Evolutionary conservation across 192 early-diverging fungal genomes (phyloP).

Genomic region (Backusella morwellensis): DNA sequence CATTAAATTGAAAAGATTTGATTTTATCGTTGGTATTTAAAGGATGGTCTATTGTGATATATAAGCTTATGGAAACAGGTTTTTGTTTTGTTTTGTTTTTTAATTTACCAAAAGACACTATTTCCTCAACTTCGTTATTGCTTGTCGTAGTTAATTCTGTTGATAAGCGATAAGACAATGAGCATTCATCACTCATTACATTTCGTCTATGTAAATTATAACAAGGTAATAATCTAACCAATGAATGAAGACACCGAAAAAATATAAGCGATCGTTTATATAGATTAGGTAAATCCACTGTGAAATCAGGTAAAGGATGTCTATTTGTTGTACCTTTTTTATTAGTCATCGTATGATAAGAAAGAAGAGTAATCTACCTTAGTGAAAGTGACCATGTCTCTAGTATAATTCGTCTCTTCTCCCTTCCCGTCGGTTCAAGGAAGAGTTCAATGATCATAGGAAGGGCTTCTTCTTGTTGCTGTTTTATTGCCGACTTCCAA

Average conservation of each 20-base stretch:
- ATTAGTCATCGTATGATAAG: not conserved
- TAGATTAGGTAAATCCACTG: constrained; percentile 76
- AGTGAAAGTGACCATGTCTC: constrained; percentile 84
- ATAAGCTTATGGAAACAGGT: not conserved
- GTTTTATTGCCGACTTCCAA: constrained; percentile 66
- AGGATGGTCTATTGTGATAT: not conserved
- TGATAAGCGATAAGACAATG: constrained; percentile 68
- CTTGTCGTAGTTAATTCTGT: constrained; percentile 45
- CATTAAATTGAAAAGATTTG: constrained; percentile 61
- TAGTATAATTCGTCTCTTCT: constrained; percentile 60
- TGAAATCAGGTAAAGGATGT: constrained; percentile 48
- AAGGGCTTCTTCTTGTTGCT: constrained; percentile 43
- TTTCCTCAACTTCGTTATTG: constrained; percentile 45
- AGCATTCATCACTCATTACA: constrained; percentile 38
- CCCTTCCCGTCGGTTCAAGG: constrained; percentile 65
- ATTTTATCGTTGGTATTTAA: constrained; percentile 30
- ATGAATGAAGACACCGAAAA: constrained; percentile 81
- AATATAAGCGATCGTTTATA: constrained; percentile 91
- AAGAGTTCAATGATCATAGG: constrained; percentile 82
- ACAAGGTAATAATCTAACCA: constrained; percentile 76
- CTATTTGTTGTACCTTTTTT: constrained; percentile 23
- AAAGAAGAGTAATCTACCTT: constrained; percentile 44
- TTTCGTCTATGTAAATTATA: constrained; percentile 53
- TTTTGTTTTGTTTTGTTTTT: constrained; percentile 38
- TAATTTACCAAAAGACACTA: not conserved